Evolutionary conservation across 2,329 filamentous ascomycete species (phyloP).

Genomic region (Hortaea sp.): DNA sequence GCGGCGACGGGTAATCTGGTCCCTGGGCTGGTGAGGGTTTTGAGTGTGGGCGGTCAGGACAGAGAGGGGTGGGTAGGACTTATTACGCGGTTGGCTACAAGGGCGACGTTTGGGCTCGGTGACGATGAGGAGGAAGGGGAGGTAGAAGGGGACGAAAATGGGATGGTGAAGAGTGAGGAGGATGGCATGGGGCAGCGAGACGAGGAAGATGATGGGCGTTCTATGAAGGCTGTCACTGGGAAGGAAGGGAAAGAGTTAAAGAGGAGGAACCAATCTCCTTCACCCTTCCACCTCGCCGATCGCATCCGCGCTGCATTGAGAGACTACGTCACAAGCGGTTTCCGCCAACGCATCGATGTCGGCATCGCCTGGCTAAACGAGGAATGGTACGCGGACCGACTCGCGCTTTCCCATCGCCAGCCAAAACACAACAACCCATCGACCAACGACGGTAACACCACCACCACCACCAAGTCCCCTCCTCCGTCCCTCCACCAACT

Average conservation of each 20-base stretch:
- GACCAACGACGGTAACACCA: background rate
- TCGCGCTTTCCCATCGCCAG: constrained; percentile 23
- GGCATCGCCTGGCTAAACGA: constrained; percentile 92
- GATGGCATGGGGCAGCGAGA: constrained; percentile 23
- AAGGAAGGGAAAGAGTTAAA: too few relatives aligned
- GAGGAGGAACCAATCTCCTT: constrained; percentile 16
- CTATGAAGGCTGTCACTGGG: background rate
- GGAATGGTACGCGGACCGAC: constrained; percentile 90
- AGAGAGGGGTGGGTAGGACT: constrained; percentile 87
- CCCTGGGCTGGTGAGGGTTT: constrained; percentile 71
- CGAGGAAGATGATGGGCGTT: background rate
- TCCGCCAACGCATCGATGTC: constrained; percentile 76
- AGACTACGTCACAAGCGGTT: constrained; percentile 82
- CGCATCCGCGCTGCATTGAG: constrained; percentile 73
- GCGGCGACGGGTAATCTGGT: constrained; percentile 50
- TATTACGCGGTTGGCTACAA: constrained; percentile 73
- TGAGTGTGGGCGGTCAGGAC: constrained; percentile 66
- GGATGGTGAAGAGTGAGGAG: constrained; percentile 25
- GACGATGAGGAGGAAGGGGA: constrained; percentile 28
- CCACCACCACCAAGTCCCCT: background rate
- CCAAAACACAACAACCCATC: background rate
- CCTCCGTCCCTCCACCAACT: constrained; percentile 7
- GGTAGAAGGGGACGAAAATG: constrained; percentile 4
- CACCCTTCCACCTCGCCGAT: constrained; percentile 46
- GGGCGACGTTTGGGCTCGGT: constrained; percentile 62